Base-by-base conservation (phyloP, 345 rosid species). In the Eucalyptus cloeziana region DNA sequence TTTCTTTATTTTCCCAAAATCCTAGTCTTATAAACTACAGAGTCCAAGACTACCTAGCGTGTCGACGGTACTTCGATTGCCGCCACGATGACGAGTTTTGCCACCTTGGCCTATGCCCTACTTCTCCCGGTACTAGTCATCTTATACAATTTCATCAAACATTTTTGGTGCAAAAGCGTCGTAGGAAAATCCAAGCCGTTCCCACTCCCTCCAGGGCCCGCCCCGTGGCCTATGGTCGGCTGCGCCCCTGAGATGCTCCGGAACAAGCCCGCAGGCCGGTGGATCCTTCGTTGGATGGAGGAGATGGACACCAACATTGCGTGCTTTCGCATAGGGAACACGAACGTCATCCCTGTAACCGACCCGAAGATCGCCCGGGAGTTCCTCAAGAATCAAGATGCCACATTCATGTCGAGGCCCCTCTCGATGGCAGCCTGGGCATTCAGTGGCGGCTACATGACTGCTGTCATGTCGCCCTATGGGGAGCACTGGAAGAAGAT, bases 401-500 rank as follows among this genome's bases (percentile, higher is more conserved):
- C 30, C 13, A 56, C 62, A 56, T 56, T 56, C 62, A 56, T 56
- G 30, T 56, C 62, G 13, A 56, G 62, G 62, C 62, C 62, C 30
- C 2, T 56, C 62, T 56, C 62, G 27, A 56, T 56, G 62, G 62
- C 62, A 24, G 62, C 62, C 62, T 24, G 30, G 30, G 62, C 30
- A 56, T 22, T 56, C 62, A 56, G 62, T 56, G 62, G 62, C 12
- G 27, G 62, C 30, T 60, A 27, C 31, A 27, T 5, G 69, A 60
- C 69, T 27, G 4, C 92, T 10, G 90, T 71, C 24, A 86, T 93
- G 3, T 76, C 10, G n/a, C 95, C 95, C 33, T 86, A 31, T 0
- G 95, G 94, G 8, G 93, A 93, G 3, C 94, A 94, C 6, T 95
- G 94, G 95, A 91, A 89, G 86, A 95, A 94, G 86, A 94, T 93